Conservation (phyloP, 1,139 yeast species). For the Cylindricascospora bacillispora region DNA sequence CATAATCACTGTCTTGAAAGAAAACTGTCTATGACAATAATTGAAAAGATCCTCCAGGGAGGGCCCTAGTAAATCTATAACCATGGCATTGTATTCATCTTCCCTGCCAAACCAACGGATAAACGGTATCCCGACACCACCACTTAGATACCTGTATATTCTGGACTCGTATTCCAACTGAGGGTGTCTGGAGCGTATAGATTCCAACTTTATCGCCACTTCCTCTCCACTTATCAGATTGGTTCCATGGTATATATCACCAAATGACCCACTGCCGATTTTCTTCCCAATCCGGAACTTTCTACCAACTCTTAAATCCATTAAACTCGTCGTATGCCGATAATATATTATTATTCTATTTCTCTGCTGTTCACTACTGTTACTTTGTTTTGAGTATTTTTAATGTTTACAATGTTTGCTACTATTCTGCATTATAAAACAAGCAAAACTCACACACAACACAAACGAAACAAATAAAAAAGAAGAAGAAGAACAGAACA, state of each 20-base stretch:
- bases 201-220: constrained; percentile 91
- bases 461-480: too few relatives aligned
- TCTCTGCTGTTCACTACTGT: too few relatives aligned
- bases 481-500: too few relatives aligned
- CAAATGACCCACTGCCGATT: constrained; percentile 95
- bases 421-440: too few relatives aligned
- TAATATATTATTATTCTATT: too few relatives aligned
- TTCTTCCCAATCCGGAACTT: constrained; percentile 92
- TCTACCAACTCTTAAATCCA: constrained; percentile 87
- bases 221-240: constrained; percentile 94
- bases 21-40: constrained; percentile 87
- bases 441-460: too few relatives aligned
- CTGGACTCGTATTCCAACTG: constrained; percentile 95
- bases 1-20: constrained; percentile 83
- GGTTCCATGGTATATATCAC: constrained; percentile 88
- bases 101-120: constrained; percentile 97
- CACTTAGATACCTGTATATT: constrained; percentile 86
- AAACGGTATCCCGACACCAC: constrained; percentile 96
- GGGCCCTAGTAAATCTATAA: constrained; percentile 90
- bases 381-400: too few relatives aligned
- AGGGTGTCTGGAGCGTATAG: constrained; percentile 86
- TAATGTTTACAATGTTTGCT: too few relatives aligned
- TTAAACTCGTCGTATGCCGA: too few relatives aligned
- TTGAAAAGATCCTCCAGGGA: constrained; percentile 90
- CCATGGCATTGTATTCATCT: constrained; percentile 95